Base-by-base conservation (phyloP, 805 yeast species). In the Komagataella populi region DNA sequence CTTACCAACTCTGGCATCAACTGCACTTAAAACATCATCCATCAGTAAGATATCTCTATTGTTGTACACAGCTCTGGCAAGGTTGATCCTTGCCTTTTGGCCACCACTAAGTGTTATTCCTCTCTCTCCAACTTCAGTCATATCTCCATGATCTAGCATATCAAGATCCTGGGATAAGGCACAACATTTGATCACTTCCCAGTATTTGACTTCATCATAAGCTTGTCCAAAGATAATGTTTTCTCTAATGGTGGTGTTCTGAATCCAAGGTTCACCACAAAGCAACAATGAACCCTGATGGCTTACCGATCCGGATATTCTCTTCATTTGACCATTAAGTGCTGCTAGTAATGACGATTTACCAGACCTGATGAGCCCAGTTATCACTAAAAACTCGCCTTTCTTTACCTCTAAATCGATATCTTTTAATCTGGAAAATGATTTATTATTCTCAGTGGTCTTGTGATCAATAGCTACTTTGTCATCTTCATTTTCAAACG, bases 291-390 rank as follows among this genome's bases (percentile, higher is more conserved):
- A 65, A 2, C 87, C 87, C 55, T 71, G 73, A 3, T 79, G 64
- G 49, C 66, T 64, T 1, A 81, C 67, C 0, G 57, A 50, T 45
- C 91, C 91, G 0, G 55, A 45, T 0, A 65, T 63, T 54, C 73
- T 72, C 20, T 70, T 66, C 83, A 84, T 83, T 23, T 74, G 70
- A 0, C 90, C 89, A 4, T 82, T 71, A 49, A 84, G 68, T 0
- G 89, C 85, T 55, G 71, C 73, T 47, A 84, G 67, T 22, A 84
- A 66, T 1, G 88, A 81, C 0, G 86, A 68, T 59, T 84, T 84
- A 49, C 93, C 93, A 1, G 84, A 71, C 4, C 93, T 93, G 59
- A 87, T 84, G 1, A 82, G 66, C 14, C 96, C 96, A 0, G 91
- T 84, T 23, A 86, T 73, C 53, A 84, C 83, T 6, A 87, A 68